These are phyloP conservation scores for Kwoniella newhampshirensis DNA, from an alignment of 768 basidiomycete genomes.

Conservation along the genomic window DNA sequence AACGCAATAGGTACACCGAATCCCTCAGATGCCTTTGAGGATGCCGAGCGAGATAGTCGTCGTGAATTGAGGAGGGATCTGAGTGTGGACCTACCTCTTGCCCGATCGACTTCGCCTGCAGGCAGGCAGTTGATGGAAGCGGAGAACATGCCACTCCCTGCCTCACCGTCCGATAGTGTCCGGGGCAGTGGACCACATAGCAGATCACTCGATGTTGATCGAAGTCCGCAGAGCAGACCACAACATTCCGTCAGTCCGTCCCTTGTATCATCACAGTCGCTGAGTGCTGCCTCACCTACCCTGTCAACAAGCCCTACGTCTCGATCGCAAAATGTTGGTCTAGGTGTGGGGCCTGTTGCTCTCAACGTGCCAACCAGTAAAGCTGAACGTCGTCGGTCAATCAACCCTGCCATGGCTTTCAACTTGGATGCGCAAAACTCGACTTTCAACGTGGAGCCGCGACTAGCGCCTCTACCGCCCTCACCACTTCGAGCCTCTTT, in stretches of 20 bases:
- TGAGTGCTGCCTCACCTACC: constrained; percentile 9
- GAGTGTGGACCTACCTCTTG: constrained; percentile 23
- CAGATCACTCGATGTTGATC: constrained; percentile 16
- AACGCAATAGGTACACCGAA: constrained; percentile 11
- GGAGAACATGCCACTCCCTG: constrained; percentile 18
- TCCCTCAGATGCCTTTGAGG: constrained; percentile 16
- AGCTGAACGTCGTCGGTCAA: constrained; percentile 60
- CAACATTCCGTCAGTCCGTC: constrained; percentile 16
- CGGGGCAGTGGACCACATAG: constrained; percentile 6
- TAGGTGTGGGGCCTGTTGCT: constrained; percentile 48
- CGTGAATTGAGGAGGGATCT: constrained; percentile 19
- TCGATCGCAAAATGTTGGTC: constrained; percentile 28
- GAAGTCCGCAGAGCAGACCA: constrained; percentile 12
- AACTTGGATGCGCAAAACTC: constrained; percentile 46
- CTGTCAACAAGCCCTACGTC: constrained; percentile 14
- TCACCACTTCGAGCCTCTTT: constrained; percentile 53
- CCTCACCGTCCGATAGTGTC: constrained; percentile 22
- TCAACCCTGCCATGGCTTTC: constrained; percentile 60
- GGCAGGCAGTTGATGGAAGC: constrained; percentile 10
- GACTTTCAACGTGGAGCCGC: constrained; percentile 33
- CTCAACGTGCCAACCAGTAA: constrained; percentile 54
- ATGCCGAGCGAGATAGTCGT: constrained; percentile 17
- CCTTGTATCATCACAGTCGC: constrained; percentile 16
- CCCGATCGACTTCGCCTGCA: constrained; percentile 25
- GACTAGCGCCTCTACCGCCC: constrained; percentile 48